Evolutionary conservation across 805 yeast genomes (phyloP), one percentile per base, ranked within the genome.

Genomic region (Sungouiozyma ichnusensis): DNA sequence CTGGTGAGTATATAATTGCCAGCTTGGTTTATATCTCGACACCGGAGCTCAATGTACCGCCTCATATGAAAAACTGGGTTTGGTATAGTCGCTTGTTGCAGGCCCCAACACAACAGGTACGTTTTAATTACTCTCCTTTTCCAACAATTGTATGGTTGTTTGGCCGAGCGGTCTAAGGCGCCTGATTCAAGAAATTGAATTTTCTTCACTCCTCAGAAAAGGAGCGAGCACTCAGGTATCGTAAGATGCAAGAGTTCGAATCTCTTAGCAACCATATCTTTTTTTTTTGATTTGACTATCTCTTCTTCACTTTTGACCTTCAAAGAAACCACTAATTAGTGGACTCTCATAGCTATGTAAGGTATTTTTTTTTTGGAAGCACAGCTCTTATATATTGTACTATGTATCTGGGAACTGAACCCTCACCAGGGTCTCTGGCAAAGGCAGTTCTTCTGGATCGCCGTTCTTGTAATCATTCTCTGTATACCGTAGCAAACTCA

Each of bases 381-480:
- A 3, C n/a, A n/a, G n/a, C 31, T 31, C 31, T 17, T 31, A 31
- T 38, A 38, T 32, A 32, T 32, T 31, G 18, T 17, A 24, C 32
- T 37, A 24, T 37, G 29, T 24, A 24, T 20, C 16, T 37, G 29
- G 16, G 20, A 35, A 35, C 29, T 24, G 29, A 11, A 81, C 68
- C 38, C 88, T 65, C 3, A 81, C 81, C 48, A 81, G 60, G 0
- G 82, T 67, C 51, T 80, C 88, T 1, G 88, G 85, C 36, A 76
- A 59, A 2, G 84, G 81, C 2, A 65, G 60, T 1, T 57, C 62
- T 16, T 39, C 44, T 27, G 55, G 56, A 6, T 47, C 40, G 4
- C 60, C 63, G n/a, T 49, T 53, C 38, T 58, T 59, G 40, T 61
- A 59, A 36, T 59, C 62, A 16, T 56, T 49, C 24, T 58, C 62